A percentile compares a stretch with the other conserved stretches of the same genome.
phyloP scores from a whole-genome alignment of 2,329 filamentous ascomycete genomes.

The Botrytis elliptica region DNA sequence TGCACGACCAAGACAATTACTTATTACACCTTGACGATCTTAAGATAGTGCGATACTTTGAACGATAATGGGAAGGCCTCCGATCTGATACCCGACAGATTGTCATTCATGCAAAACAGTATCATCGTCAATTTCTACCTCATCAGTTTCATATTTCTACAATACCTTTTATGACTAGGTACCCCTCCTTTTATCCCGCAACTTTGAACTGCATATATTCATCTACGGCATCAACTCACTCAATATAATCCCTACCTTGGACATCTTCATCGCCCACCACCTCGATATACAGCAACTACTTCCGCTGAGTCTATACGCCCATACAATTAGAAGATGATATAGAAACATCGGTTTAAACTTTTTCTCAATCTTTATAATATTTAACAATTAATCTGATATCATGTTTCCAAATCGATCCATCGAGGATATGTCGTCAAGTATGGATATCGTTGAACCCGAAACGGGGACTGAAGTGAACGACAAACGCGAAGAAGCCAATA shows the following conservation, averaged over 20 bases:
- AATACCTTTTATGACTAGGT: neutral
- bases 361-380: neutral
- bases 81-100: neutral
- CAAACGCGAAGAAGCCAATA: conserved; percentile 12
- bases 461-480: conserved; percentile 1
- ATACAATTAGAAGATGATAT: neutral
- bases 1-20: neutral
- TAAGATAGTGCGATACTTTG: neutral
- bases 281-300: neutral
- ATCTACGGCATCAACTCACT: neutral
- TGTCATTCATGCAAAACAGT: neutral
- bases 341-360: neutral
- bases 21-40: neutral
- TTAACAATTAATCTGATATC: neutral
- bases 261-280: neutral
- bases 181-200: conserved; percentile 5
- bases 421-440: conserved; percentile 18
- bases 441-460: conserved; percentile 17
- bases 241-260: neutral
- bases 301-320: neutral
- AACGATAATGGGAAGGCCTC: neutral
- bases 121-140: neutral
- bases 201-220: neutral
- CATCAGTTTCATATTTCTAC: neutral
- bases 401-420: conserved; percentile 11